A percentile compares a stretch with the other conserved stretches of the same genome.
These are phyloP conservation scores for Aspergillus eucalypticola DNA, from an alignment of 2,329 filamentous ascomycete species.

Conservation along the genomic window DNA sequence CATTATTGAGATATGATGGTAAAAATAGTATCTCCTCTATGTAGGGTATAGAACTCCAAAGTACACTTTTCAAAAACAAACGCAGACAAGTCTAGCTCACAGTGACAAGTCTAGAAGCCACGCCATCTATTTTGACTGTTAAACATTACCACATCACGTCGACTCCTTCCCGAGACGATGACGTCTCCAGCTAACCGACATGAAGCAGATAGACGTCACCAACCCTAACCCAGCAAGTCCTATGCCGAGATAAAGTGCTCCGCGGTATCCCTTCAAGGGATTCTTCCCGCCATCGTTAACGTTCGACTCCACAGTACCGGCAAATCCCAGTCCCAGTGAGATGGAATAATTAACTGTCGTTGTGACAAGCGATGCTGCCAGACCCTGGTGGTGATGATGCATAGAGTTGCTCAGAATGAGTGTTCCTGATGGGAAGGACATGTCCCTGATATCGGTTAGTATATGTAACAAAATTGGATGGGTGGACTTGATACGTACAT, in stretches of 20 bases:
- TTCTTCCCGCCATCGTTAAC: conserved; percentile 42
- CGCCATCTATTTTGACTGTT: neutral
- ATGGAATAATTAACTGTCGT: conserved; percentile 71
- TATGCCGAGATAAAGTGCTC: conserved; percentile 44
- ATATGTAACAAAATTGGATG: neutral
- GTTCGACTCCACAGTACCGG: conserved; percentile 62
- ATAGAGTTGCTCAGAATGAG: conserved; percentile 61
- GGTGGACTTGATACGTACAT: conserved; percentile 23
- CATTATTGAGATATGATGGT: too few relatives aligned
- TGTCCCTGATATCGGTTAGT: conserved; percentile 56
- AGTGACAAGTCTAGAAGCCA: neutral
- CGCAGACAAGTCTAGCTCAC: neutral
- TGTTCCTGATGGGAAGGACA: conserved; percentile 64
- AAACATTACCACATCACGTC: neutral
- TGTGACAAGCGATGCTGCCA: conserved; percentile 60
- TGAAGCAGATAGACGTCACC: conserved; percentile 17
- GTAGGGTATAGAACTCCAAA: too few relatives aligned
- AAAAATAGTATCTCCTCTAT: too few relatives aligned
- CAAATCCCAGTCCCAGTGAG: conserved; percentile 65
- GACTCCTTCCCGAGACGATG: neutral
- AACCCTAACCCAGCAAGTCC: conserved; percentile 33
- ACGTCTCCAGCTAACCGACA: conserved; percentile 18
- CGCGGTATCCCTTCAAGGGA: conserved; percentile 40
- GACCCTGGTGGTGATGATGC: conserved; percentile 50
- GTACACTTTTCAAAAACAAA: too few relatives aligned